Evolutionary conservation across 225 moss, liverwort and hornwort genomes (phyloP), one percentile per base, ranked within the genome.

Genomic region (Physcomitrellopsis africana): DNA sequence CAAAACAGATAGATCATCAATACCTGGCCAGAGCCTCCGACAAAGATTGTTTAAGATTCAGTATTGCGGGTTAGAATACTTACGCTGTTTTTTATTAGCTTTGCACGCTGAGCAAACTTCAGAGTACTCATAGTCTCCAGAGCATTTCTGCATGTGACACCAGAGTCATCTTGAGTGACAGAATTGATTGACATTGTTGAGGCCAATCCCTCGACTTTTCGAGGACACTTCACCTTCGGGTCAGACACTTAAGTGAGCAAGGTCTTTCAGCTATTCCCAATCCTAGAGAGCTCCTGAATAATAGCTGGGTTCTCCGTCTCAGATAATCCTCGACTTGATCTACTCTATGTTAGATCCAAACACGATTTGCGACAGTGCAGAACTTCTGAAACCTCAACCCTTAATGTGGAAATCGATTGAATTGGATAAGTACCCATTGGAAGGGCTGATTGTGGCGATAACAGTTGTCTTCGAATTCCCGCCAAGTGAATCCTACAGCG

Each of bases 401-500:
- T 15, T 1, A 11, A 24, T 24, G 15, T 49, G 48, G 12, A 10
- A 18, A 54, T 17, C 15, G 15, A 20, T 17, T 27, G 57, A 66
- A 1, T 16, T 41, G 0, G 18, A 8, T 16, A 68, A 78, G 44
- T 72, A 96, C 96, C 86, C 82, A 76, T 83, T 91, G 9, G 91
- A 94, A 58, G 96, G 96, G 71, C 96, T 96, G 16, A 97, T 94
- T 60, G 94, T 97, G 2, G 96, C 94, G 18, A 97, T 97, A 42
- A 96, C 90, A 43, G 89, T 96, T 44, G 96, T 96, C 72, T 96
- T 96, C 18, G 96, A 96, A 75, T 96, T 96, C 65, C 96, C 96
- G 48, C 96, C 96, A 6, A 97, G 72, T 41, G 96, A 97, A 74
- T 97, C 96, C 96, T 97, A 88, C 67, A 78, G 53, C 56, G 27